A percentile compares a stretch with the other conserved stretches of the same genome.
phyloP scores from a whole-genome alignment of 1,139 yeast genomes.

The Sugiyamaella grinbergsii region DNA sequence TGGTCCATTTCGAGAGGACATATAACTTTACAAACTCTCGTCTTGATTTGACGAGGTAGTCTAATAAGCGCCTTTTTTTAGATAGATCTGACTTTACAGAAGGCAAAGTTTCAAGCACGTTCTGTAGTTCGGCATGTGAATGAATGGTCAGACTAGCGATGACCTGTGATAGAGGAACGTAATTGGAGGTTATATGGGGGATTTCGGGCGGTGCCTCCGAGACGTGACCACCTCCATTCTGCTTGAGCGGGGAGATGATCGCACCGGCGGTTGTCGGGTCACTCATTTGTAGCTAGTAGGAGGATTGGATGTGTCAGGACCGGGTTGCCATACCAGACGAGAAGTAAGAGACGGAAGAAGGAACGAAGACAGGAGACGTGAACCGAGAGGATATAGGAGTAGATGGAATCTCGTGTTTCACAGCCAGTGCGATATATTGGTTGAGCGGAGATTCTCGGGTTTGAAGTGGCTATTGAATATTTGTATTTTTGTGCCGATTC shows the following conservation, averaged over 20 bases:
- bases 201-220: constrained; percentile 40
- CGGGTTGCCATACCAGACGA: background rate
- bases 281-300: constrained; percentile 1
- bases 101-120: constrained; percentile 61
- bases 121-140: constrained; percentile 64
- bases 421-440: no score
- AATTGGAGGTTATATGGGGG: constrained; percentile 77
- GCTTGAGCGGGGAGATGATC: constrained; percentile 6
- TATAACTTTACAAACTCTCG: constrained; percentile 82
- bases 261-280: constrained; percentile 7
- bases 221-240: constrained; percentile 4
- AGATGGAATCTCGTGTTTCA: no score
- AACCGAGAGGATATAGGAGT: no score
- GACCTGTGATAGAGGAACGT: constrained; percentile 62
- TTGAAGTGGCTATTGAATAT: no score
- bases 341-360: no score
- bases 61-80: constrained; percentile 68
- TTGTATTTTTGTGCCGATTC: no score
- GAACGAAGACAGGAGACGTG: no score
- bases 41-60: constrained; percentile 66
- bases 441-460: no score
- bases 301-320: background rate
- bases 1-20: constrained; percentile 86
- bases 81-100: constrained; percentile 58
- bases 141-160: constrained; percentile 63